Percentiles rank a stretch among this genome's conserved stretches.
Conservation (phyloP, 306 rosid genomes). For the Heteromeles arbutifolia region DNA sequence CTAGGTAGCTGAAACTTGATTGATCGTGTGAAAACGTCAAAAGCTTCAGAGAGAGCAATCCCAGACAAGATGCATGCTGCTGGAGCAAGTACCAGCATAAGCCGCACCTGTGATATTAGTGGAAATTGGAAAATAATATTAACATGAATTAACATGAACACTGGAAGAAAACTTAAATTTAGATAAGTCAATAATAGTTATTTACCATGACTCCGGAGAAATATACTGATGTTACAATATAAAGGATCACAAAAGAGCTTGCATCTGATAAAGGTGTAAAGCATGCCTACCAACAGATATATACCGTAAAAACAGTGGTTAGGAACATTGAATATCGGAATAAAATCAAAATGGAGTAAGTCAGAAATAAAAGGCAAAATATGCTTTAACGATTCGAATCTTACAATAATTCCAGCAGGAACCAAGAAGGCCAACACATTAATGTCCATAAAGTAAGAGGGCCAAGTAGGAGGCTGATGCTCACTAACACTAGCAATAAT, state of each 20-base stretch:
- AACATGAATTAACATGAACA: conserved; percentile 6
- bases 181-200: conserved; percentile 12
- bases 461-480: conserved; percentile 99
- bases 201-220: conserved; percentile 99
- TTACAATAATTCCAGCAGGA: conserved; percentile 95
- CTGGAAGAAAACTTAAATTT: conserved; percentile 5
- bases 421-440: conserved; percentile 96
- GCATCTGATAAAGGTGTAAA: conserved; percentile 92
- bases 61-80: conserved; percentile 98
- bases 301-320: conserved; percentile 20
- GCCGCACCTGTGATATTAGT: conserved; percentile 67
- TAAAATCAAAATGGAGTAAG: background rate
- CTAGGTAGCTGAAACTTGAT: conserved; percentile 87
- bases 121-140: conserved; percentile 17
- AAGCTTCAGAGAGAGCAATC: conserved; percentile 96
- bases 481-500: conserved; percentile 99
- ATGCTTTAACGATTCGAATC: conserved; percentile 7
- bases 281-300: conserved; percentile 66
- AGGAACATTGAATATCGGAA: conserved; percentile 2
- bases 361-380: background rate
- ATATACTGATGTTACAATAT: conserved; percentile 81
- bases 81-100: conserved; percentile 98
- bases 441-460: conserved; percentile 99
- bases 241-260: conserved; percentile 85
- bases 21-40: conserved; percentile 87